Evolutionary conservation across 305 asterid genomes (phyloP), one percentile per base, ranked within the genome.

Genomic region (Stenogyne calaminthoides): DNA sequence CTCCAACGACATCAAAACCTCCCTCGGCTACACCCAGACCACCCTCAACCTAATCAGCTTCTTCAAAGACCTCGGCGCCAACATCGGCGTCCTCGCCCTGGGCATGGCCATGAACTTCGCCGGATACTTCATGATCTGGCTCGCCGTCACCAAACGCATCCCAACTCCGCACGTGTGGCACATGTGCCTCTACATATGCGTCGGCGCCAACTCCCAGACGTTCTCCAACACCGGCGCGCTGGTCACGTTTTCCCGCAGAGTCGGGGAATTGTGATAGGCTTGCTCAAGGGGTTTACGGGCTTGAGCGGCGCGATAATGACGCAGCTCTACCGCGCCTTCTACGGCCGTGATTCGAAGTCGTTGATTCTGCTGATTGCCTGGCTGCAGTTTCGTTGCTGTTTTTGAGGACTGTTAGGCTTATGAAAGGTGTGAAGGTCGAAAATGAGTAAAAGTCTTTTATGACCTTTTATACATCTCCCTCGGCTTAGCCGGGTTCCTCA

Each of bases 71-170:
- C 80, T 86, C 71, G 91, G 93, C 59, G 84, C 74, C 15, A 88
- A 88, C 83, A 78, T 88, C 61, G 94, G 88, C 0, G 58, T 88
- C 61, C 88, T 88, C 73, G 81, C 83, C 71, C 72, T 81, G 44
- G 93, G 91, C 59, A 71, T 83, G 49, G 9, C 80, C 67, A 81
- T 88, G 84, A 86, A 81, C 75, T 81, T 86, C 75, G 76, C 79
- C 80, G 89, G 93, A 54, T 86, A 88, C 83, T 82, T 86, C 82
- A 77, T 86, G 81, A 82, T 86, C 14, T 88, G 93, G 89, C 83
- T 88, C 11, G 82, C 84, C 69, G 93, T 81, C 73, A 79, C 91
- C 12, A 74, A 76, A 15, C 76, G 75, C 62, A 54, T 72, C 2
- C 5, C 77, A 9, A 69, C 37, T 1, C 93, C 91, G 0, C 75